These are phyloP conservation scores for Abrus pulchellus DNA, from an alignment of 306 rosid genomes.

Conservation along the genomic window DNA sequence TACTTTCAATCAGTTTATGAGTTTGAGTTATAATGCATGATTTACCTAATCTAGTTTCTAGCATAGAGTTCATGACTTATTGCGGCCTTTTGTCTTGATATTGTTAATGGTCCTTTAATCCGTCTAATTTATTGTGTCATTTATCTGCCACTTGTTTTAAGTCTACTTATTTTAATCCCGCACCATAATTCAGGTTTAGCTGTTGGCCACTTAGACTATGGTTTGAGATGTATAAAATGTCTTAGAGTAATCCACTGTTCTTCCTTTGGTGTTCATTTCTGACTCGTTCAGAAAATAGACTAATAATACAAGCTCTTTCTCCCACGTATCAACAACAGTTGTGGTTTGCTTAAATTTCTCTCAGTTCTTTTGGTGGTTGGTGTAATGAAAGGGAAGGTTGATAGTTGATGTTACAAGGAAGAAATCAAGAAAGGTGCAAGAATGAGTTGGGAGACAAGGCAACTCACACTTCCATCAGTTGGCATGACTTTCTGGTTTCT, in stretches of 20 bases:
- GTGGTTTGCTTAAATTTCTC: slow-evolving; percentile 26
- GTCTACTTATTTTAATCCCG: slow-evolving; percentile 47
- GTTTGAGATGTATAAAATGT: slow-evolving; percentile 35
- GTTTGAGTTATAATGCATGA: slow-evolving; percentile 55
- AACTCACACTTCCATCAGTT: slow-evolving; percentile 29
- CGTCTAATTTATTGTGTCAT: slow-evolving; percentile 48
- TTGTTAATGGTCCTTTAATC: slow-evolving; percentile 58
- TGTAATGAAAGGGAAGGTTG: slow-evolving; percentile 5
- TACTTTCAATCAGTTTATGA: slow-evolving; percentile 36
- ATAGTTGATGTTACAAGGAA: not conserved
- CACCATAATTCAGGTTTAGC: slow-evolving; percentile 67
- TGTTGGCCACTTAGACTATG: slow-evolving; percentile 83
- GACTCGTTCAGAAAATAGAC: slow-evolving; percentile 41
- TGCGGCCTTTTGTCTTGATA: slow-evolving; percentile 68
- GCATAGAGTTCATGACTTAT: slow-evolving; percentile 74
- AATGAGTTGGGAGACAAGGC: slow-evolving; percentile 59
- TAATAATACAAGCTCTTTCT: slow-evolving; percentile 15
- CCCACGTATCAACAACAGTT: slow-evolving; percentile 42
- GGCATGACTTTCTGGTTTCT: slow-evolving; percentile 59
- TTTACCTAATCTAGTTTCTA: slow-evolving; percentile 50
- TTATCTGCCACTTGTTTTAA: slow-evolving; percentile 45
- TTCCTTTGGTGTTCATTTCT: slow-evolving; percentile 52
- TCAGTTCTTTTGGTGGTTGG: slow-evolving; percentile 10
- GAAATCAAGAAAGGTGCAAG: slow-evolving; percentile 42
- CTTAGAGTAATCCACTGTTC: slow-evolving; percentile 42